These are phyloP conservation scores for Caryocar brasiliense DNA, from an alignment of 441 rosid species.

Conservation along the genomic window DNA sequence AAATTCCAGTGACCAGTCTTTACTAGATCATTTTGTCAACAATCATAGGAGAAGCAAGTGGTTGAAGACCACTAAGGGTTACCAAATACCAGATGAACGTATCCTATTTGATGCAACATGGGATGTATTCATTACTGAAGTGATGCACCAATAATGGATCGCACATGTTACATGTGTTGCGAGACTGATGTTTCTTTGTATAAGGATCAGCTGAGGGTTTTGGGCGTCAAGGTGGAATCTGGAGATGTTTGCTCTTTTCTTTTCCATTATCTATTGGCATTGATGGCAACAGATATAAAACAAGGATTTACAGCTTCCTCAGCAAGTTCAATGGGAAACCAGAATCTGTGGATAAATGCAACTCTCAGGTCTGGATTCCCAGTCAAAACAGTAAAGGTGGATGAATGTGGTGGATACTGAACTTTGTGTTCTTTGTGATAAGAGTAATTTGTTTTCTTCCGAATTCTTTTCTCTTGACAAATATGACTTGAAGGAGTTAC, in stretches of 20 bases:
- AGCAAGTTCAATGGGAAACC: background rate
- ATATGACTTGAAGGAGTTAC: background rate
- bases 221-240: background rate
- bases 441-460: background rate
- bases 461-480: background rate
- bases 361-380: background rate
- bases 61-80: slow-evolving; percentile 3
- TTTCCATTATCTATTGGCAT: background rate
- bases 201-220: background rate
- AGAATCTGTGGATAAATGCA: background rate
- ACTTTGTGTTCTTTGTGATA: background rate
- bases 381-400: background rate
- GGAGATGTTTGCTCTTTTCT: background rate
- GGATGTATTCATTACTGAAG: background rate
- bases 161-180: background rate
- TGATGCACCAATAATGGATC: background rate
- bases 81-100: background rate
- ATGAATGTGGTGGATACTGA: background rate
- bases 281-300: background rate
- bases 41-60: background rate
- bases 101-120: background rate
- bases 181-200: background rate
- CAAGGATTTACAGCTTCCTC: background rate
- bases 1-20: background rate
- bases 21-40: background rate